Conservation (phyloP, 192 early-diverging fungal species). For the Oehlia diaphana region DNA sequence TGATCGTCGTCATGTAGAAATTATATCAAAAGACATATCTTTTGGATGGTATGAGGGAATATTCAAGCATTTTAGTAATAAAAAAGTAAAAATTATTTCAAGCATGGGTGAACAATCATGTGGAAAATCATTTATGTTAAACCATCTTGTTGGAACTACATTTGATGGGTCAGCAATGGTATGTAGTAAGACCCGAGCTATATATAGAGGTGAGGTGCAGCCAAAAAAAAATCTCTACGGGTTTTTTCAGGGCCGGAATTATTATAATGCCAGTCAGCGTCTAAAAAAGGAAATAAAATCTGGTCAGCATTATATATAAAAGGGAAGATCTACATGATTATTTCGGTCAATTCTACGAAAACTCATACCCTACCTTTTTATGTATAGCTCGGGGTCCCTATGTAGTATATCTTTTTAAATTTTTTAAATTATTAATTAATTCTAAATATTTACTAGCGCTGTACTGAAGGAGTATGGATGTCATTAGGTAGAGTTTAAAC, state of each 20-base stretch:
- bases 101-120: conserved; percentile 32
- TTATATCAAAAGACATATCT: not conserved
- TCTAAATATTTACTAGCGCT: conserved; percentile 3
- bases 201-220: no score
- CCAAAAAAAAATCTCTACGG: no score
- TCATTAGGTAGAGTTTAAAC: not conserved
- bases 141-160: conserved; percentile 22
- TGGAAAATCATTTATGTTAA: conserved; percentile 30
- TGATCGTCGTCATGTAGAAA: not conserved
- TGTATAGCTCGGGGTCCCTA: no score
- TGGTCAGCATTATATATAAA: no score
- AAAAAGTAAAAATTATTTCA: conserved; percentile 20
- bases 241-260: no score
- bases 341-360: no score
- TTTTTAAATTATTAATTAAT: not conserved
- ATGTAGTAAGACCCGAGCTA: not conserved
- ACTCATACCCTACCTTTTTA: no score
- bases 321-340: no score
- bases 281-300: no score
- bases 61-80: conserved; percentile 22
- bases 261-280: no score
- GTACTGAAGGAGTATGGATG: conserved; percentile 32
- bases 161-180: conserved; percentile 32
- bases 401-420: not conserved
- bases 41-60: conserved; percentile 28